Percentiles rank a stretch among this genome's conserved stretches.
Conservation (phyloP, 352 stramenopile species). For the Phytophthora cajani region DNA sequence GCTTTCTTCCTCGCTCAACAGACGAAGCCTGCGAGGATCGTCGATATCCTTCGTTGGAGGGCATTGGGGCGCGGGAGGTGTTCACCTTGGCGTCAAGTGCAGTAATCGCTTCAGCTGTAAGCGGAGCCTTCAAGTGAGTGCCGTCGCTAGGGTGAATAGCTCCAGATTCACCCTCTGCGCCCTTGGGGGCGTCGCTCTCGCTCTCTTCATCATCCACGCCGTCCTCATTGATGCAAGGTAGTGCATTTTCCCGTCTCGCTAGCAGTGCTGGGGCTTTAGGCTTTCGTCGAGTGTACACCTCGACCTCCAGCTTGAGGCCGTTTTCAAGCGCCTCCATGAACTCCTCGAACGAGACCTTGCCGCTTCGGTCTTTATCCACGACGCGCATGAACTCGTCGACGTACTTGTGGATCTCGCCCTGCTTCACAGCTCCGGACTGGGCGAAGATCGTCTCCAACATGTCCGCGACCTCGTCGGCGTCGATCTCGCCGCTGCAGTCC, state of each 20-base stretch:
- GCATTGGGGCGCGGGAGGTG: conserved; percentile 21
- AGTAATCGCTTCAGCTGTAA: conserved; percentile 14
- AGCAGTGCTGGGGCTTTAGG: conserved; percentile 35
- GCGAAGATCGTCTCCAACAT: conserved; percentile 81
- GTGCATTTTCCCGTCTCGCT: conserved; percentile 21
- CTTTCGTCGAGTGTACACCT: conserved; percentile 68
- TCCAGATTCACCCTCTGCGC: conserved; percentile 9
- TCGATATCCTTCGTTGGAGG: conserved; percentile 10
- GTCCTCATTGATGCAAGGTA: conserved; percentile 30
- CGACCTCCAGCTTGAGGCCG: conserved; percentile 75
- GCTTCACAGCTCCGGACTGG: conserved; percentile 66
- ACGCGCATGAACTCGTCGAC: conserved; percentile 77
- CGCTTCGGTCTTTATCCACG: conserved; percentile 71
- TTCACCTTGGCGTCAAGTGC: conserved; percentile 18
- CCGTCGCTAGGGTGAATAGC: conserved; percentile 1
- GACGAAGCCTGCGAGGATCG: conserved; percentile 34
- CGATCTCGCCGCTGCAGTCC: conserved; percentile 80
- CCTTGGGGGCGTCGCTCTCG: conserved; percentile 14
- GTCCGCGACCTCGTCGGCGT: conserved; percentile 74
- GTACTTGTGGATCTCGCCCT: conserved; percentile 75
- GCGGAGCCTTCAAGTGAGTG: conserved; percentile 4
- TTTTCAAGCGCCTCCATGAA: conserved; percentile 81
- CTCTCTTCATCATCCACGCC: conserved; percentile 17
- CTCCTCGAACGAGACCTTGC: conserved; percentile 82
- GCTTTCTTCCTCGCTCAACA: conserved; percentile 18